These are phyloP conservation scores for Xylaria sp. DNA, from an alignment of 2,329 filamentous ascomycete genomes.

Conservation along the genomic window DNA sequence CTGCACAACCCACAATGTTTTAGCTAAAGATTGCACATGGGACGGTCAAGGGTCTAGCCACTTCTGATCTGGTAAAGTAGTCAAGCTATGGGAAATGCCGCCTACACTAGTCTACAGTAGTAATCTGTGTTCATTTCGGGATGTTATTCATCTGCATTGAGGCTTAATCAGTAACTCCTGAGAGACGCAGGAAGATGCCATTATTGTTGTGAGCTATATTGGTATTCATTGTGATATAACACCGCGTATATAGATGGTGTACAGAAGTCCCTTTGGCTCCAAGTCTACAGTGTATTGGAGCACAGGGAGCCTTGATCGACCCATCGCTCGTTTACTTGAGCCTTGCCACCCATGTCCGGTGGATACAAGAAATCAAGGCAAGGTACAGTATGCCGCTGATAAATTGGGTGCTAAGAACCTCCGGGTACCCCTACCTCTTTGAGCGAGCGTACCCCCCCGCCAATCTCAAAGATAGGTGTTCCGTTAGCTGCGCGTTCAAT, in stretches of 20 bases:
- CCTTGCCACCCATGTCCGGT: slow-evolving; percentile 29
- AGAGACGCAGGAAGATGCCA: slow-evolving; percentile 24
- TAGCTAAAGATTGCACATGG: slow-evolving; percentile 16
- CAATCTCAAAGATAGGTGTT: slow-evolving; percentile 24
- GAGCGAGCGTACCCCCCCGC: slow-evolving; percentile 19
- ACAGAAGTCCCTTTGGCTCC: not conserved
- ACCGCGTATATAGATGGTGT: not conserved
- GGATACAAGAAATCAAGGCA: slow-evolving; percentile 28
- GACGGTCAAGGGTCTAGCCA: slow-evolving; percentile 11
- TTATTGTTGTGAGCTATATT: slow-evolving; percentile 34
- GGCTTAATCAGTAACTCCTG: slow-evolving; percentile 25
- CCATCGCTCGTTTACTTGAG: slow-evolving; percentile 31
- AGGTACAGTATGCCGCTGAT: not conserved
- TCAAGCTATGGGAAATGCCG: slow-evolving; percentile 12
- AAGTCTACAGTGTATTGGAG: slow-evolving; percentile 21
- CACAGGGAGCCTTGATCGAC: slow-evolving; percentile 22
- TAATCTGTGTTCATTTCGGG: slow-evolving; percentile 23
- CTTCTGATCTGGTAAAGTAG: slow-evolving; percentile 21
- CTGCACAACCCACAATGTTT: slow-evolving; percentile 20
- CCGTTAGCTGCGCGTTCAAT: slow-evolving; percentile 36
- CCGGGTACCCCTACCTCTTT: slow-evolving; percentile 32
- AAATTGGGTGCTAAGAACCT: not conserved
- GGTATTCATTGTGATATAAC: slow-evolving; percentile 14
- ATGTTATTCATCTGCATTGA: slow-evolving; percentile 23
- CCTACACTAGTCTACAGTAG: not conserved